Evolutionary conservation across 2,329 filamentous ascomycete genomes (phyloP).

Genomic region (Venturia effusa): DNA sequence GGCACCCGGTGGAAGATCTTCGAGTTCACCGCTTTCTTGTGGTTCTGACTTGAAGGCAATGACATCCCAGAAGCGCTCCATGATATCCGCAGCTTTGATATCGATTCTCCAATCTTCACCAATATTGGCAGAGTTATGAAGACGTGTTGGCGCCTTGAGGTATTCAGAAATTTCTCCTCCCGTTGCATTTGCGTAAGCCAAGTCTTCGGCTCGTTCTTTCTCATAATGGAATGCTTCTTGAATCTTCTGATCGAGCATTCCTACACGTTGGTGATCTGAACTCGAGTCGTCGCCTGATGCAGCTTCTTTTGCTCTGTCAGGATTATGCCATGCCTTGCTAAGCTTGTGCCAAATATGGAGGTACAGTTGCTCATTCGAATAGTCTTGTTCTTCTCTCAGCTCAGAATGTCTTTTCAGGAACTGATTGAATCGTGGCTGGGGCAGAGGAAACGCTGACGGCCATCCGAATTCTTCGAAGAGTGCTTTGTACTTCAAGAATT

Average conservation of each 20-base stretch:
- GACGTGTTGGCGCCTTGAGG: not conserved
- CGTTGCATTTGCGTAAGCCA: not conserved
- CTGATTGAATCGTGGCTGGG: not conserved
- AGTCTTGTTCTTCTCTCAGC: not conserved
- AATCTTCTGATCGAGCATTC: not conserved
- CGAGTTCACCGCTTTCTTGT: not conserved
- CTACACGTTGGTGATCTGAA: not conserved
- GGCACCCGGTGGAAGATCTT: not conserved
- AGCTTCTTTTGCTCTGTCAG: not conserved
- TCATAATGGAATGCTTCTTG: not conserved
- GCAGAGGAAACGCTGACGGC: not conserved
- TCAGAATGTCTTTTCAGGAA: not conserved
- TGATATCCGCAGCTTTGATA: not conserved
- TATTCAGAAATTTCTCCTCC: not conserved
- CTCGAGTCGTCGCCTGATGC: not conserved
- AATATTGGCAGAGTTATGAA: not conserved
- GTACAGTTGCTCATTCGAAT: not conserved
- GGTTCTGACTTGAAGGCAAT: not conserved
- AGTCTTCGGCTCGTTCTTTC: not conserved
- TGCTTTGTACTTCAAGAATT: not conserved
- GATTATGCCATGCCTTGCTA: not conserved
- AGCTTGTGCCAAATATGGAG: not conserved
- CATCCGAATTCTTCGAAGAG: not conserved
- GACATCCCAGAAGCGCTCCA: constrained; percentile 2
- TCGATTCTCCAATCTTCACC: constrained; percentile 1